Percentiles rank a stretch among this genome's conserved stretches.
These are phyloP conservation scores for Silene coronaria DNA, from an alignment of 179 eudicot species.

Conservation along the genomic window DNA sequence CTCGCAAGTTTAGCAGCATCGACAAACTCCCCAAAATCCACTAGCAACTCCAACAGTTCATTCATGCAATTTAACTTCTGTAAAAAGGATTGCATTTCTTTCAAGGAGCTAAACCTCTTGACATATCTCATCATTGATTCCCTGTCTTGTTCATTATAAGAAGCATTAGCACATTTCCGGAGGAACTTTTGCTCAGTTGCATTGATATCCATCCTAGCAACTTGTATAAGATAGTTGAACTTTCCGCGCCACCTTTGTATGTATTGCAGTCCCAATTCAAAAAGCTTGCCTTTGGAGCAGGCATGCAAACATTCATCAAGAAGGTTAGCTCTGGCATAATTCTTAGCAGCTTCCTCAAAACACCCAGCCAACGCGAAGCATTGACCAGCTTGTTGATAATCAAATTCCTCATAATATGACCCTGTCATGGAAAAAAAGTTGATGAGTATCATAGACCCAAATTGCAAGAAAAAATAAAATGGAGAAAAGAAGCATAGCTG, in stretches of 20 bases:
- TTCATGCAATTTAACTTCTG: conserved; percentile 33
- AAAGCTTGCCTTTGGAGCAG: conserved; percentile 50
- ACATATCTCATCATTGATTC: conserved; percentile 49
- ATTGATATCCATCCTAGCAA: conserved; percentile 19
- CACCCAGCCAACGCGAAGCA: conserved; percentile 51
- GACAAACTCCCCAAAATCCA: conserved; percentile 40
- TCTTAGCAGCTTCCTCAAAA: conserved; percentile 49
- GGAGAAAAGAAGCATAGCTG: too few species aligned
- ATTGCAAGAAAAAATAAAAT: not conserved
- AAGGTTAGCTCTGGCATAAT: conserved; percentile 41
- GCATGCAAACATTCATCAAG: conserved; percentile 46
- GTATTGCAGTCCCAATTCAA: conserved; percentile 49
- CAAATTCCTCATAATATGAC: conserved; percentile 33
- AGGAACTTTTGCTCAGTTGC: conserved; percentile 39
- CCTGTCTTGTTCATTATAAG: conserved; percentile 27
- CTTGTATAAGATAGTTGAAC: conserved; percentile 9
- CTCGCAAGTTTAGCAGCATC: conserved; percentile 53
- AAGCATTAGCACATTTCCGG: conserved; percentile 43
- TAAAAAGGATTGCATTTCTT: conserved; percentile 41
- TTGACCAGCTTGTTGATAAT: conserved; percentile 47
- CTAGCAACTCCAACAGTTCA: conserved; percentile 42
- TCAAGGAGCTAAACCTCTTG: conserved; percentile 44
- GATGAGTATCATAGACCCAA: conserved; percentile 1
- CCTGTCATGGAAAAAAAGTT: conserved; percentile 34
- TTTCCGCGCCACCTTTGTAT: conserved; percentile 46